A percentile compares a stretch with the other conserved stretches of the same genome.
These are phyloP conservation scores for Ceratocystis albifundus DNA, from an alignment of 2,329 filamentous ascomycete species.

Conservation along the genomic window DNA sequence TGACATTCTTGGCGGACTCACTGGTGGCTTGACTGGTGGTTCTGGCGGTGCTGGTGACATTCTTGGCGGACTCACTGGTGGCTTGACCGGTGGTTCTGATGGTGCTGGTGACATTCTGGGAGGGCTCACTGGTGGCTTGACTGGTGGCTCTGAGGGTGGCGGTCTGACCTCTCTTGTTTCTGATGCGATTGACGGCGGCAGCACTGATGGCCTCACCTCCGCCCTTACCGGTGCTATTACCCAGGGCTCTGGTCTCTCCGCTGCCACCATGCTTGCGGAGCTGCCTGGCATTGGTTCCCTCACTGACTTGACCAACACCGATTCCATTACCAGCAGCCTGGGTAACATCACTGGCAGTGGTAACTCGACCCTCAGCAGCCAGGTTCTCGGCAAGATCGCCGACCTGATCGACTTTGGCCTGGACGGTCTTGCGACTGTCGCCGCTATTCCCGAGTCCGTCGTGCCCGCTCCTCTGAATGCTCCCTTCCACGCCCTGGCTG, in stretches of 20 bases:
- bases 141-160: background rate
- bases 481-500: slow-evolving; percentile 7
- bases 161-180: background rate
- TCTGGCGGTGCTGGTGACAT: background rate
- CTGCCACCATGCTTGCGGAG: background rate
- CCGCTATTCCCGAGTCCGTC: background rate
- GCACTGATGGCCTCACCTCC: background rate
- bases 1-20: background rate
- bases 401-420: slow-evolving; percentile 14
- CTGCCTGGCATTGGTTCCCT: slow-evolving; percentile 13
- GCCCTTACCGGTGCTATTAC: background rate
- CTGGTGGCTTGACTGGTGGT: background rate
- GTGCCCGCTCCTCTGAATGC: slow-evolving; percentile 15
- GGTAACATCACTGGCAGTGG: background rate
- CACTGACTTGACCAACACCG: background rate
- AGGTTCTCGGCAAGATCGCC: background rate
- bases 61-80: background rate
- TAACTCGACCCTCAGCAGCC: background rate
- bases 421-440: slow-evolving; percentile 8
- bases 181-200: background rate
- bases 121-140: background rate
- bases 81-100: background rate
- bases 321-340: background rate
- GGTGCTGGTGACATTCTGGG: background rate
- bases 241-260: background rate